Evolutionary conservation across 1,139 yeast species (phyloP).

Genomic region (Yamadazyma spencermartinsiae): DNA sequence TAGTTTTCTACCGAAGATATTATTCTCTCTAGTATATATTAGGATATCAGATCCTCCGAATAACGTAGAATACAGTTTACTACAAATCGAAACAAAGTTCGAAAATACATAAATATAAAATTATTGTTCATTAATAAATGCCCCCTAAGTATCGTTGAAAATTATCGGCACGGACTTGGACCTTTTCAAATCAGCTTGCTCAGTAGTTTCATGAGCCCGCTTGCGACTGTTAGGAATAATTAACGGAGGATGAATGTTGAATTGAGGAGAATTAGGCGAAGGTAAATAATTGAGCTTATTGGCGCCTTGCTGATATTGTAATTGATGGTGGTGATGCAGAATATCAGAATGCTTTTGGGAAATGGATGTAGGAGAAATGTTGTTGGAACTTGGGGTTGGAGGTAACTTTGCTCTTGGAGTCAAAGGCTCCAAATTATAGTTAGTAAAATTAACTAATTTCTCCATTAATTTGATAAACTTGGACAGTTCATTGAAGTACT

Average conservation of each 20-base stretch:
- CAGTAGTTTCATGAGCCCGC: slow-evolving; percentile 9
- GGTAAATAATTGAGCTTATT: slow-evolving; percentile 15
- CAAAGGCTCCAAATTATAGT: slow-evolving; percentile 25
- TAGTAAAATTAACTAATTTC: slow-evolving; percentile 34
- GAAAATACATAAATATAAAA: neutral
- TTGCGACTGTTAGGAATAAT: slow-evolving; percentile 15
- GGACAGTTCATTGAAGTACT: slow-evolving; percentile 40
- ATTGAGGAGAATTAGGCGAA: slow-evolving; percentile 18
- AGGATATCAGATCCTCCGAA: too few relatives aligned
- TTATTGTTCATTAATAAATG: neutral
- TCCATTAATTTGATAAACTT: slow-evolving; percentile 41
- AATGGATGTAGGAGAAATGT: slow-evolving; percentile 18
- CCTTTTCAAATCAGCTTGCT: slow-evolving; percentile 20
- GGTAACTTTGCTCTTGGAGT: slow-evolving; percentile 14
- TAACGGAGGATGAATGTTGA: slow-evolving; percentile 19
- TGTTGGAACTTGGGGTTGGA: slow-evolving; percentile 22
- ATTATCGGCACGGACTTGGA: slow-evolving; percentile 22
- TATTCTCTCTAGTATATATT: neutral
- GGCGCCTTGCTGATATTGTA: neutral
- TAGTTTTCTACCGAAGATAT: too few relatives aligned
- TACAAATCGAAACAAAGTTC: neutral
- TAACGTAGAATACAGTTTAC: slow-evolving; percentile 1
- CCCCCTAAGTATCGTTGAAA: slow-evolving; percentile 10
- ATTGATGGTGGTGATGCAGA: neutral
- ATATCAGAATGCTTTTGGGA: neutral